Conservation (phyloP, 2,329 filamentous ascomycete species). For the Clonostachys sp. region DNA sequence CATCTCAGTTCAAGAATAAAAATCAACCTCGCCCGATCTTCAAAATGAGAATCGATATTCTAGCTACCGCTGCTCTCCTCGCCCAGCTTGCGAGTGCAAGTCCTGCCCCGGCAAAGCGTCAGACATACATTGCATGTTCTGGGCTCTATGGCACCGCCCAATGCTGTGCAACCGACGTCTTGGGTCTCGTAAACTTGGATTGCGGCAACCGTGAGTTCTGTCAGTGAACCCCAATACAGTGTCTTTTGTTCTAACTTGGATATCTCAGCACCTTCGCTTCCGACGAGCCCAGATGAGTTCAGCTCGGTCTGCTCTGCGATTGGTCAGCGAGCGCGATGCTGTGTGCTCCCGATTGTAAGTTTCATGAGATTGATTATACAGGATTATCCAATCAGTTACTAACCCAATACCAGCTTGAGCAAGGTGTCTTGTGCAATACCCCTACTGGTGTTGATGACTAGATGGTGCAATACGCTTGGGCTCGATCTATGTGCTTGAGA, state of each 20-base stretch:
- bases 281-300: conserved; percentile 29
- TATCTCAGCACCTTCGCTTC: conserved; percentile 21
- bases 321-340: conserved; percentile 55
- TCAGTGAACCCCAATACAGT: neutral
- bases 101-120: conserved; percentile 16
- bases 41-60: conserved; percentile 11
- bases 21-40: neutral
- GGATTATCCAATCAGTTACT: no score
- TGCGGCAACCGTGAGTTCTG: conserved; percentile 42
- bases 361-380: no score
- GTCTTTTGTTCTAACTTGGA: conserved; percentile 4
- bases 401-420: conserved; percentile 8
- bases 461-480: neutral
- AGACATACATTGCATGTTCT: conserved; percentile 28
- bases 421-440: conserved; percentile 24
- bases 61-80: conserved; percentile 12
- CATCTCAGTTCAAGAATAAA: neutral
- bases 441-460: conserved; percentile 15
- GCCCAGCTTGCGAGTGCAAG: conserved; percentile 13
- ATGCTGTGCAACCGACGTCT: conserved; percentile 57
- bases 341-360: conserved; percentile 39
- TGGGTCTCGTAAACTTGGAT: conserved; percentile 49
- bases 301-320: conserved; percentile 36
- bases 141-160: conserved; percentile 34
- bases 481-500: neutral